Percentiles rank a stretch among this genome's conserved stretches.
Evolutionary conservation across 805 yeast species (phyloP).

Genomic region (Lipomyces yamanashiensis): DNA sequence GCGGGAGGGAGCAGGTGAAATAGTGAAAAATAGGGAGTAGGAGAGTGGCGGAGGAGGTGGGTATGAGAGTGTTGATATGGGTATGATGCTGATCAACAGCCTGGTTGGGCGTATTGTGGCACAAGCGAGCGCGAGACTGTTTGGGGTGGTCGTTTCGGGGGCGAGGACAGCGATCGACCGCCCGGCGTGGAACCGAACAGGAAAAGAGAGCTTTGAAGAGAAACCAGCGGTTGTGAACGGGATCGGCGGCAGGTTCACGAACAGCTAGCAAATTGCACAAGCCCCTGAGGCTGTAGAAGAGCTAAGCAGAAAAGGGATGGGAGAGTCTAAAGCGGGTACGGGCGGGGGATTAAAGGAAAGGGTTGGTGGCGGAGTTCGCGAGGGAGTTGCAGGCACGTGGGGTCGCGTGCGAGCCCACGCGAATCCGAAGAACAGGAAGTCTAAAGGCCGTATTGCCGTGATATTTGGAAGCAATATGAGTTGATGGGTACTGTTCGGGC

Average conservation of each 20-base stretch:
- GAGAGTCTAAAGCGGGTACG: no score
- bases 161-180: not conserved
- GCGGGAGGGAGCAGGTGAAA: not conserved
- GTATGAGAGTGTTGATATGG: not conserved
- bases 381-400: no score
- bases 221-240: not conserved
- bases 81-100: not conserved
- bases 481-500: no score
- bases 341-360: not conserved
- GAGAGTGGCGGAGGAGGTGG: not conserved
- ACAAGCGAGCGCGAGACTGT: not conserved
- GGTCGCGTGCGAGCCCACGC: no score
- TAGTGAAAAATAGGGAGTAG: not conserved
- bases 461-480: no score
- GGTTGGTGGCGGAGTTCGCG: no score
- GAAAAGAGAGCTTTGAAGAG: not conserved
- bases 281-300: not conserved
- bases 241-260: conserved; percentile 13
- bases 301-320: not conserved
- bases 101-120: not conserved
- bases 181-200: not conserved
- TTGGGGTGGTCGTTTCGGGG: not conserved
- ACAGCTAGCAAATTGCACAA: conserved; percentile 5
- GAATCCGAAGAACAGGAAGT: no score
- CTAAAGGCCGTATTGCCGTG: no score